These are phyloP conservation scores for Chloranthus sessilifolius DNA, from an alignment of 164 flowering plant species.

Conservation along the genomic window DNA sequence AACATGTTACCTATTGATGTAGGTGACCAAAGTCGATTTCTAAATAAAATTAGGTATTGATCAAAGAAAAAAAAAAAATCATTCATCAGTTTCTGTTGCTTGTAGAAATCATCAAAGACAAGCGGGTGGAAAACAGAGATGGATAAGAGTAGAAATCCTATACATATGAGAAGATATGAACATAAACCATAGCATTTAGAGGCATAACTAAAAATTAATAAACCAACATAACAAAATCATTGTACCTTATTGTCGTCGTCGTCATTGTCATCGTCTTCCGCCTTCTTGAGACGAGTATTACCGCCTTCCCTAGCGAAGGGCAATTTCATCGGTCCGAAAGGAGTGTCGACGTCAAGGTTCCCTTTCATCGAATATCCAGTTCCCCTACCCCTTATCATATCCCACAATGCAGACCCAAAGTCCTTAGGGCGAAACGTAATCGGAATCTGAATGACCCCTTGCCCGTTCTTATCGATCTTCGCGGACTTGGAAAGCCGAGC, in stretches of 20 bases:
- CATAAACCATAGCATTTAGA: too few relatives aligned
- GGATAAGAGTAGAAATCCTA: too few relatives aligned
- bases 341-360: constrained; percentile 17
- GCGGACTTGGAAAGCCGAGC: constrained; percentile 18
- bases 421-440: constrained; percentile 27
- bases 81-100: too few relatives aligned
- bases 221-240: neutral
- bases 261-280: constrained; percentile 21
- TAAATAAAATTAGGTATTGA: too few relatives aligned
- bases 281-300: constrained; percentile 18
- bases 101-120: too few relatives aligned
- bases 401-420: constrained; percentile 30
- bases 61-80: too few relatives aligned
- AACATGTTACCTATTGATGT: too few relatives aligned
- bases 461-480: constrained; percentile 20
- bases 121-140: too few relatives aligned
- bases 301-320: constrained; percentile 20
- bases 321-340: constrained; percentile 25
- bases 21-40: too few relatives aligned
- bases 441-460: constrained; percentile 17
- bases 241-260: constrained; percentile 13
- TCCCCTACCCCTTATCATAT: constrained; percentile 25
- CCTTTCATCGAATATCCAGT: constrained; percentile 27
- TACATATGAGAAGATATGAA: too few relatives aligned
- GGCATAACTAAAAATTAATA: too few relatives aligned